Percentiles rank a stretch among this genome's conserved stretches.
phyloP scores from a whole-genome alignment of 148 eudicot genomes.

The Bassia scoparia region DNA sequence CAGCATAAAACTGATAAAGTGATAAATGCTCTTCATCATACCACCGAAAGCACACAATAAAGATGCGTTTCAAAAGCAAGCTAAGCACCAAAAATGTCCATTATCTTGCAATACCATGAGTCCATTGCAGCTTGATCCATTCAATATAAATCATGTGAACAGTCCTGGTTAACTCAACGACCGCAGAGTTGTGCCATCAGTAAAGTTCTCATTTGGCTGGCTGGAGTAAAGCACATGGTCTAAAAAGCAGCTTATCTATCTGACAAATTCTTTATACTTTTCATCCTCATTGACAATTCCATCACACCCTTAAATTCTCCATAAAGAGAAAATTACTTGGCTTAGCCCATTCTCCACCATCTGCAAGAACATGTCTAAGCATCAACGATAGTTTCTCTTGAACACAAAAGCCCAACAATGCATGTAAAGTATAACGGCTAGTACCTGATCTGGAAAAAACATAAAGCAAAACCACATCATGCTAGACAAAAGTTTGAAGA shows the following conservation, averaged over 20 bases:
- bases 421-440: too few species aligned
- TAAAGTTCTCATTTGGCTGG: conserved; percentile 31
- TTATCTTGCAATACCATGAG: background rate
- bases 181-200: conserved; percentile 28
- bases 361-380: conserved; percentile 71
- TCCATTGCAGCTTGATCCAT: background rate
- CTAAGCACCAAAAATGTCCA: background rate
- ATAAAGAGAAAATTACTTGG: conserved; percentile 73
- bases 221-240: conserved; percentile 30
- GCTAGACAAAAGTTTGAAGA: too few species aligned
- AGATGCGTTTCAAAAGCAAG: background rate
- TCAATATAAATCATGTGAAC: background rate
- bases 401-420: too few species aligned
- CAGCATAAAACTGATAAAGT: background rate
- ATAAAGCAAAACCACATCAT: too few species aligned
- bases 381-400: conserved; percentile 68
- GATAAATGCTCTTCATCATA: background rate
- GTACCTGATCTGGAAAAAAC: too few species aligned
- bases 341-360: conserved; percentile 79
- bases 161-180: conserved; percentile 20
- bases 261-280: conserved; percentile 39
- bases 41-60: background rate
- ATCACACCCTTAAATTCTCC: conserved; percentile 86
- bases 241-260: conserved; percentile 60
- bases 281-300: conserved; percentile 75